These are phyloP conservation scores for Aspergillus vadensis DNA, from an alignment of 2,329 filamentous ascomycete species.

Conservation along the genomic window DNA sequence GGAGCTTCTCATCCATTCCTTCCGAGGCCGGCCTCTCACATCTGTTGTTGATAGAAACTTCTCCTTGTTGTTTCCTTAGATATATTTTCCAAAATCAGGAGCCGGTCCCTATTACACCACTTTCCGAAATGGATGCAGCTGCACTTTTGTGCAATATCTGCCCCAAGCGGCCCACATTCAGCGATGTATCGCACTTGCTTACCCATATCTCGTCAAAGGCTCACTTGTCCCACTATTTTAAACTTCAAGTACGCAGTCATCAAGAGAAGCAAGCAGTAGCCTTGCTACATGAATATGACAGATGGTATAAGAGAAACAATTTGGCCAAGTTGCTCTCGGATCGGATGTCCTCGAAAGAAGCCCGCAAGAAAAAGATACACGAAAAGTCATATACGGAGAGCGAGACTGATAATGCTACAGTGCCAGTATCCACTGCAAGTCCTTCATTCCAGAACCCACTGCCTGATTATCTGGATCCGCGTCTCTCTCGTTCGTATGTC, in stretches of 20 bases:
- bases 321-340: conserved; percentile 75
- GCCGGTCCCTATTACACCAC: neutral
- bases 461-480: conserved; percentile 33
- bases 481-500: conserved; percentile 24
- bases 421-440: neutral
- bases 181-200: conserved; percentile 86
- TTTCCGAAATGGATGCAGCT: conserved; percentile 51
- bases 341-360: conserved; percentile 74
- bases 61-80: conserved; percentile 31
- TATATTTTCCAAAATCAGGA: conserved; percentile 10
- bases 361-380: conserved; percentile 55
- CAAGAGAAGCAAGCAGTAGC: conserved; percentile 66
- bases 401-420: conserved; percentile 5
- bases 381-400: conserved; percentile 10
- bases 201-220: conserved; percentile 92
- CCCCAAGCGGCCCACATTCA: conserved; percentile 76
- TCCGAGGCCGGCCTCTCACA: neutral
- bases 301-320: conserved; percentile 73
- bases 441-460: conserved; percentile 9
- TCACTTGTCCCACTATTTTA: conserved; percentile 84
- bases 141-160: conserved; percentile 82
- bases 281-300: conserved; percentile 68
- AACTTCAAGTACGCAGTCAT: conserved; percentile 71
- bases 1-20: neutral
- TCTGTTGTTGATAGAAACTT: conserved; percentile 13